These are phyloP conservation scores for Pseudogymnoascus sp. DNA, from an alignment of 2,329 filamentous ascomycete genomes.

Conservation along the genomic window DNA sequence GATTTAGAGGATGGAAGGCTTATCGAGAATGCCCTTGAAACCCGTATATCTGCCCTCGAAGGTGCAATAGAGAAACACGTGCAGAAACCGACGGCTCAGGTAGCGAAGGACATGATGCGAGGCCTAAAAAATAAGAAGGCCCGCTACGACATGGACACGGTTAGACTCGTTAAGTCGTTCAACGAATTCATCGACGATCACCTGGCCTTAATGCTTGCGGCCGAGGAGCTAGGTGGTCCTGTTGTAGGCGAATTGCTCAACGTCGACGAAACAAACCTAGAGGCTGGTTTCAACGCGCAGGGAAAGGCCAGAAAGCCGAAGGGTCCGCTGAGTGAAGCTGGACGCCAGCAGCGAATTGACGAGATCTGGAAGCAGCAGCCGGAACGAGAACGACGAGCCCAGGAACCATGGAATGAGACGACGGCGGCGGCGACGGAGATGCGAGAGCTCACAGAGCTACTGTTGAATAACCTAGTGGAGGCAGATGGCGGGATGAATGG, in stretches of 20 bases:
- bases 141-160: constrained; percentile 53
- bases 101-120: constrained; percentile 54
- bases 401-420: constrained; percentile 28
- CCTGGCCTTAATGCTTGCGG: constrained; percentile 69
- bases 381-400: constrained; percentile 1
- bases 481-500: constrained; percentile 47
- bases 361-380: constrained; percentile 47
- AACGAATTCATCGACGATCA: constrained; percentile 63
- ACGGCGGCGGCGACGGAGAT: constrained; percentile 49
- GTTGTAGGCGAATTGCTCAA: constrained; percentile 69
- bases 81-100: constrained; percentile 52
- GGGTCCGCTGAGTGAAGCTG: constrained; percentile 37
- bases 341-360: constrained; percentile 53
- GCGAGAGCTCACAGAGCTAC: constrained; percentile 50
- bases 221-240: constrained; percentile 76
- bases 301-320: constrained; percentile 48
- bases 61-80: constrained; percentile 49
- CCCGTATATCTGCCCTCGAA: constrained; percentile 53
- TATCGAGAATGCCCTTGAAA: constrained; percentile 45
- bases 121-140: constrained; percentile 53
- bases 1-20: constrained; percentile 48
- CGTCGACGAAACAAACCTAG: constrained; percentile 52
- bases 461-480: constrained; percentile 51
- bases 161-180: constrained; percentile 54
- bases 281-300: constrained; percentile 52